Evolutionary conservation across 2,329 filamentous ascomycete species (phyloP).

Genomic region (Stagonosporopsis tanaceti): DNA sequence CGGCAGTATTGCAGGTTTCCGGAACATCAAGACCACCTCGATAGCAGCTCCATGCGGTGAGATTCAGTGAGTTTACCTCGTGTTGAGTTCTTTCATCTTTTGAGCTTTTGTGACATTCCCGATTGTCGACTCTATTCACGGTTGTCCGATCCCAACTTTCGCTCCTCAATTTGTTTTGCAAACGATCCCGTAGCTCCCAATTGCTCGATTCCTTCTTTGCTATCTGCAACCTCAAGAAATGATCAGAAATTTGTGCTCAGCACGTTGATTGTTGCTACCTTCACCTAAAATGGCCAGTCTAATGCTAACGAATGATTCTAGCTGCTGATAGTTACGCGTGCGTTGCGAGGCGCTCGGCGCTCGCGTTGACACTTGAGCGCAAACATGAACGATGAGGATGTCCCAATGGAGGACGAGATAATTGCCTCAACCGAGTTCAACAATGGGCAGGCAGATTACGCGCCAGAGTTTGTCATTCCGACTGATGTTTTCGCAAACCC

Average conservation of each 20-base stretch:
- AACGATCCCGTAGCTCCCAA: background rate
- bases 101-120: background rate
- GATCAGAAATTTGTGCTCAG: background rate
- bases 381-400: conserved; percentile 41
- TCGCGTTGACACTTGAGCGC: conserved; percentile 18
- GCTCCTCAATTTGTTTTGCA: background rate
- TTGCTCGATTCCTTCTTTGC: background rate
- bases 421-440: conserved; percentile 47
- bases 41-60: conserved; percentile 7
- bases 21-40: background rate
- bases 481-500: conserved; percentile 36
- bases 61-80: conserved; percentile 1
- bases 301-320: conserved; percentile 8
- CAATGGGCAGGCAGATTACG: conserved; percentile 24
- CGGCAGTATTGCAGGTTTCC: background rate
- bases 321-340: conserved; percentile 19
- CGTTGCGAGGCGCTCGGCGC: conserved; percentile 29
- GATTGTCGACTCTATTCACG: too few relatives aligned
- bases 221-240: background rate
- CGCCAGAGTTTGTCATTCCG: conserved; percentile 38
- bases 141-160: background rate
- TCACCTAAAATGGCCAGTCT: background rate
- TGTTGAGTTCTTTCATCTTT: background rate
- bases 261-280: background rate
- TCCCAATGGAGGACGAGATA: conserved; percentile 42